These are phyloP conservation scores for Stropharia rugosoannulata DNA, from an alignment of 768 basidiomycete species.

Conservation along the genomic window DNA sequence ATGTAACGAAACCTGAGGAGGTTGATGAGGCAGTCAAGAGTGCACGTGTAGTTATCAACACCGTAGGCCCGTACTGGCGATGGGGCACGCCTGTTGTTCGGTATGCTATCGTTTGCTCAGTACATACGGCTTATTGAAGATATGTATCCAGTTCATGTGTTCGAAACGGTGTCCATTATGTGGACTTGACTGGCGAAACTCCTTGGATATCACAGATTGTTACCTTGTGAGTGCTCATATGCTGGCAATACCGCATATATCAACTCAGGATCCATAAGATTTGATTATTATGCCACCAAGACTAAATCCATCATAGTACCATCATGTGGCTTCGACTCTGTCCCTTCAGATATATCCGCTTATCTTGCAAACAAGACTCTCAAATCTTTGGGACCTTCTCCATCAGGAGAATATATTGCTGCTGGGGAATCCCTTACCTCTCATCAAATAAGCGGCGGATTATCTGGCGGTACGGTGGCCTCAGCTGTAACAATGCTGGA, in stretches of 20 bases:
- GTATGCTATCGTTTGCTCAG: conserved; percentile 32
- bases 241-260: not conserved
- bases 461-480: conserved; percentile 68
- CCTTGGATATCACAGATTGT: conserved; percentile 68
- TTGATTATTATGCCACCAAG: conserved; percentile 69
- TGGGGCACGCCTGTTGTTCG: conserved; percentile 73
- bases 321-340: conserved; percentile 73
- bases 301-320: conserved; percentile 78
- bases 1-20: conserved; percentile 52
- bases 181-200: conserved; percentile 80
- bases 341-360: conserved; percentile 71
- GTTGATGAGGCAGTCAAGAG: conserved; percentile 57
- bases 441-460: conserved; percentile 41
- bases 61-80: conserved; percentile 72
- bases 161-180: conserved; percentile 73
- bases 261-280: conserved; percentile 36
- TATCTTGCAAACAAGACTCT: conserved; percentile 72
- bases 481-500: conserved; percentile 37
- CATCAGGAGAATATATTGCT: conserved; percentile 19
- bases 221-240: conserved; percentile 39
- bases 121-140: not conserved
- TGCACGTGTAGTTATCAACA: conserved; percentile 71
- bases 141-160: conserved; percentile 62
- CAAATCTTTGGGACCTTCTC: conserved; percentile 33
- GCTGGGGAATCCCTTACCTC: conserved; percentile 61